Evolutionary conservation across 495 filamentous ascomycete species (phyloP).

Genomic region (Lophiostoma macrostomum): DNA sequence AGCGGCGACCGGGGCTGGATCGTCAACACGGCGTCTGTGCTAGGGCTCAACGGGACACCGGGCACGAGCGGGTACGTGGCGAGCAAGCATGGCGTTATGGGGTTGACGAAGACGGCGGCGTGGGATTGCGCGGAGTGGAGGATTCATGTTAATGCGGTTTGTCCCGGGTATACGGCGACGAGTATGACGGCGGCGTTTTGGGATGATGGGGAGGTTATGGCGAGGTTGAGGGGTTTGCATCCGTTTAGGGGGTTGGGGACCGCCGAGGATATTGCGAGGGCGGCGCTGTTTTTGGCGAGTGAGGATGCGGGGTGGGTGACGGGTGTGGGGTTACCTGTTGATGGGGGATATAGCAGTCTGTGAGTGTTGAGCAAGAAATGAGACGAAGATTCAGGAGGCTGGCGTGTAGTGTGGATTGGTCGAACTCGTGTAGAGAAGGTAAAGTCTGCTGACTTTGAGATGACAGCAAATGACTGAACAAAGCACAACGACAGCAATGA

Average conservation of each 20-base stretch:
- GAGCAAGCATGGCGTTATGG: constrained; percentile 52
- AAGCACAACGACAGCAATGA: no score
- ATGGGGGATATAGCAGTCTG: constrained; percentile 34
- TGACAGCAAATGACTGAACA: no score
- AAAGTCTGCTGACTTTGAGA: background rate
- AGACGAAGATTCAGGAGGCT: background rate
- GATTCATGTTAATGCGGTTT: constrained; percentile 57
- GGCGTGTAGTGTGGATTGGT: background rate
- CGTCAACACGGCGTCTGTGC: constrained; percentile 51
- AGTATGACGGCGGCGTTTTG: constrained; percentile 23
- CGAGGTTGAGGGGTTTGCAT: constrained; percentile 16
- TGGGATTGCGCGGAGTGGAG: constrained; percentile 51
- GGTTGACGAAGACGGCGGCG: constrained; percentile 50
- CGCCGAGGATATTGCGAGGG: constrained; percentile 35
- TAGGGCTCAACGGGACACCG: constrained; percentile 44
- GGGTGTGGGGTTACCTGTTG: constrained; percentile 34
- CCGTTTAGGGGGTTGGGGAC: constrained; percentile 33
- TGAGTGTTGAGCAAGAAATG: background rate
- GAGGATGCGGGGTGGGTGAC: constrained; percentile 38
- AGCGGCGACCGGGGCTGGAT: constrained; percentile 56
- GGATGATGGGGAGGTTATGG: constrained; percentile 2
- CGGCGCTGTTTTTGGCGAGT: constrained; percentile 36
- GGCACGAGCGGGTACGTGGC: constrained; percentile 48
- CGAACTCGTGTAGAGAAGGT: background rate
- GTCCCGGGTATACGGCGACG: constrained; percentile 51